Conservation (phyloP, 768 basidiomycete genomes). For the Ramaria rubella region DNA sequence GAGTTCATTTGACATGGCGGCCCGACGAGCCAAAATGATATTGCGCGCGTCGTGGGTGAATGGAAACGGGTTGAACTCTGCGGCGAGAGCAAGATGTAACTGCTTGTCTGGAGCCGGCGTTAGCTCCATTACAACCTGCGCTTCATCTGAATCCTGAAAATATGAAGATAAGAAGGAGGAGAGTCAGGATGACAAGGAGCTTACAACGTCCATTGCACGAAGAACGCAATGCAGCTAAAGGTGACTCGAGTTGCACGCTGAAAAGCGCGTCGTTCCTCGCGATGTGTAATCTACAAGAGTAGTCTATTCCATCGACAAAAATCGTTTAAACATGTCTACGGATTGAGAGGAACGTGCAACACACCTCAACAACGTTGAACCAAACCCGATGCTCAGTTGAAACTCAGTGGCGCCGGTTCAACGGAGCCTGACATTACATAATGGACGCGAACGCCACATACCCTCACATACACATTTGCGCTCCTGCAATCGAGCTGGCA, state of each 20-base stretch:
- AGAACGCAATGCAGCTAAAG: neutral
- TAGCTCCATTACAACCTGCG: constrained; percentile 1
- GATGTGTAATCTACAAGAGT: too few relatives aligned
- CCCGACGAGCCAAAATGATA: constrained; percentile 53
- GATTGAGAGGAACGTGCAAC: too few relatives aligned
- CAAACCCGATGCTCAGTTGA: too few relatives aligned
- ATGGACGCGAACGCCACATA: too few relatives aligned
- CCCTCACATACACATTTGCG: too few relatives aligned
- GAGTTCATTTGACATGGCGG: constrained; percentile 52
- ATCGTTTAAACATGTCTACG: too few relatives aligned
- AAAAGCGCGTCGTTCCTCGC: neutral
- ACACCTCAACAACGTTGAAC: too few relatives aligned
- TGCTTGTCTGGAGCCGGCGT: constrained; percentile 3
- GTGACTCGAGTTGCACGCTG: neutral
- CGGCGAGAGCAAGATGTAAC: neutral
- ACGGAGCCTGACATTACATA: too few relatives aligned
- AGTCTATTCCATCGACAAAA: too few relatives aligned
- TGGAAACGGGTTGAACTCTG: constrained; percentile 3
- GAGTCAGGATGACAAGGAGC: neutral
- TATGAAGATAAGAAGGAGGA: neutral
- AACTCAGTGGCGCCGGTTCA: too few relatives aligned
- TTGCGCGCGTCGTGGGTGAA: neutral
- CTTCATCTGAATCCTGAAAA: neutral
- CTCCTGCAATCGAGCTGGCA: too few relatives aligned
- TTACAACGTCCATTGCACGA: neutral